Evolutionary conservation across 139 green algal genomes (phyloP), one percentile per base, ranked within the genome.

Genomic region (Chlorella vulgaris): DNA sequence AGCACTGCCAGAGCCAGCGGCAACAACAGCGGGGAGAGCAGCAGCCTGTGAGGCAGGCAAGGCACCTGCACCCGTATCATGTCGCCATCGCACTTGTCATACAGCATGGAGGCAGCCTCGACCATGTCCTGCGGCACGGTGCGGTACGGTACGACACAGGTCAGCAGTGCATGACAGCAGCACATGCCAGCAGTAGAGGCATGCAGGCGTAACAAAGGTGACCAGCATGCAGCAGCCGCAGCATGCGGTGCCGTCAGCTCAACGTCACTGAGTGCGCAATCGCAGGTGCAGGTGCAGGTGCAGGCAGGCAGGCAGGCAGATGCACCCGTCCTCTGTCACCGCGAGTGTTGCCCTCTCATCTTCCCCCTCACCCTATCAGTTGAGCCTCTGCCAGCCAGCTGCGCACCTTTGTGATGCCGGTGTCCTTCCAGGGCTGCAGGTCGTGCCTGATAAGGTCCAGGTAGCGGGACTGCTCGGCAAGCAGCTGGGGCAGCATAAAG

Each of bases 31-130:
- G 15, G 47, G 13, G 15, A 10, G 15, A 24, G 47, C 47, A 24
- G 47, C 10, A 55, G 10, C 47, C 47, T 24, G 47, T 10, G 13
- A 55, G 47, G 13, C 47, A 18, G 28, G 60, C 28, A 24, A 7
- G 7, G n/a, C 63, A 40, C 63, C 63, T 81, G 80, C 60, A 90
- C 88, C 7, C 81, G 65, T 42, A 90, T 40, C 29, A 88, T 71
- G 47, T 90, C 86, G 28, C 86, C 86, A 29, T 85, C 77, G 58
- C 86, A 90, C 38, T 67, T 33, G 35, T 90, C 73, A 47, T 73
- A 85, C 73, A 85, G 35, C n/a, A 58, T 29, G n/a, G 73, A 55
- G 2, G 71, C 66, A 18, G 21, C 62, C 18, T 86, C 47, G 33
- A 86, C 47, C 33, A 81, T 3, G 7, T 81, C 82, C 77, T 87